A percentile compares a stretch with the other conserved stretches of the same genome.
Conservation (phyloP, 371 early-diverging fungal genomes). For the Gilbertella persicaria region DNA sequence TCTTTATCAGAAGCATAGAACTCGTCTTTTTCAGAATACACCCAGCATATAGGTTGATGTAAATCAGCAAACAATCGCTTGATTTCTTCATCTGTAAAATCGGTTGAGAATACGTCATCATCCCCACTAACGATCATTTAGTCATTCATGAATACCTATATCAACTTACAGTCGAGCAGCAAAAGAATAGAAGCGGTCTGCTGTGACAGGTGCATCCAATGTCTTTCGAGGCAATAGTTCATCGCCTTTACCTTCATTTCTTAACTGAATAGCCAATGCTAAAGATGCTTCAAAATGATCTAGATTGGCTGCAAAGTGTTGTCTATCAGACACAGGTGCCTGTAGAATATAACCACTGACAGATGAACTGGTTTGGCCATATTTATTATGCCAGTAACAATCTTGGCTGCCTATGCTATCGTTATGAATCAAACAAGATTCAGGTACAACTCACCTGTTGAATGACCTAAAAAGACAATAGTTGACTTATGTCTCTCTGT, state of each 20-base stretch:
- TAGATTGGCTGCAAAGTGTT: constrained; percentile 28
- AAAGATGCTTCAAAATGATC: constrained; percentile 31
- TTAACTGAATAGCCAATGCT: constrained; percentile 33
- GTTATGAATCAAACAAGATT: too few species aligned
- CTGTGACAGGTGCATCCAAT: constrained; percentile 43
- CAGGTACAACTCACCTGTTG: constrained; percentile 34
- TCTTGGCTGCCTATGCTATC: constrained; percentile 49
- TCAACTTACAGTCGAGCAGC: constrained; percentile 37
- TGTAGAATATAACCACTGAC: constrained; percentile 51
- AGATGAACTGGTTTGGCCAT: constrained; percentile 30
- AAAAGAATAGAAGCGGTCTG: constrained; percentile 50
- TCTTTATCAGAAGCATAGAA: constrained; percentile 31
- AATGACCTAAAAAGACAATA: constrained; percentile 56
- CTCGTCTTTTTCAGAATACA: constrained; percentile 52
- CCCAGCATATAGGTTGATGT: constrained; percentile 39
- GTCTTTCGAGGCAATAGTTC: constrained; percentile 46
- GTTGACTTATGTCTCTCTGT: constrained; percentile 35
- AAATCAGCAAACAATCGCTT: constrained; percentile 36
- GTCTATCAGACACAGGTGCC: constrained; percentile 58
- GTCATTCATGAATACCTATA: not conserved
- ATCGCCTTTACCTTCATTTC: constrained; percentile 36
- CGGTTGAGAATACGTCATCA: constrained; percentile 61
- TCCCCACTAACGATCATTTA: constrained; percentile 43
- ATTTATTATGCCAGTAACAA: constrained; percentile 44
- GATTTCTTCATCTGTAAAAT: constrained; percentile 43